Evolutionary conservation across 441 rosid species (phyloP).

Genomic region (Pelargonium fulgidum): DNA sequence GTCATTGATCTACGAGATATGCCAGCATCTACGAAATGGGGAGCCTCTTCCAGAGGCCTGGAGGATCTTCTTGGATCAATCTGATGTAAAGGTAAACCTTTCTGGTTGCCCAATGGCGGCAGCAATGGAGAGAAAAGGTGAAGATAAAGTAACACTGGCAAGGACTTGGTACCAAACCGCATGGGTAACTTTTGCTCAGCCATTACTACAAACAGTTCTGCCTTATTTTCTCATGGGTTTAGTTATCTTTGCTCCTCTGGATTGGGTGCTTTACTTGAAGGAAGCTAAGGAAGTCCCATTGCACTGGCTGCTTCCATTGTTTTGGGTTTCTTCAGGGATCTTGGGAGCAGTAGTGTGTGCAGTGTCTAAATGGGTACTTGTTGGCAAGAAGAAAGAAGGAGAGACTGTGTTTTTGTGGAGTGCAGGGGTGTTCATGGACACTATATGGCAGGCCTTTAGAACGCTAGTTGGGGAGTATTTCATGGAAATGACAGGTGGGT

Average conservation of each 20-base stretch:
- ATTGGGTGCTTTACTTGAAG: slow-evolving; percentile 27
- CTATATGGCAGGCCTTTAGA: slow-evolving; percentile 55
- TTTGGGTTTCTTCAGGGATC: slow-evolving; percentile 47
- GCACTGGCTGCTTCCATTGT: slow-evolving; percentile 41
- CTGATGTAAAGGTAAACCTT: slow-evolving; percentile 59
- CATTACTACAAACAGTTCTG: slow-evolving; percentile 44
- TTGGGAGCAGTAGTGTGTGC: slow-evolving; percentile 39
- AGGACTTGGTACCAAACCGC: slow-evolving; percentile 44
- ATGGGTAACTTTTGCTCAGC: slow-evolving; percentile 50
- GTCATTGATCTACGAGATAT: slow-evolving; percentile 57
- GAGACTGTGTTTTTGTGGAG: slow-evolving; percentile 50
- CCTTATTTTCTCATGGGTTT: slow-evolving; percentile 48
- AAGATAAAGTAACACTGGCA: slow-evolving; percentile 34
- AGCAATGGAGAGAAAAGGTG: slow-evolving; percentile 24
- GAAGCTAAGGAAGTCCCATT: slow-evolving; percentile 25
- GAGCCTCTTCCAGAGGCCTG: slow-evolving; percentile 60
- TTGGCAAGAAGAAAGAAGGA: slow-evolving; percentile 53
- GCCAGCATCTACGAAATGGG: slow-evolving; percentile 51
- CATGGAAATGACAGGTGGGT: slow-evolving; percentile 52
- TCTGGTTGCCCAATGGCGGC: slow-evolving; percentile 64
- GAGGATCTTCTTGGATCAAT: slow-evolving; percentile 53
- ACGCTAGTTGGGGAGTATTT: slow-evolving; percentile 54
- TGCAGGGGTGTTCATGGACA: slow-evolving; percentile 47
- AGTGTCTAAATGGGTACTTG: slow-evolving; percentile 46
- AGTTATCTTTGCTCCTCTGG: slow-evolving; percentile 34